Evolutionary conservation across 129 eudicot species (phyloP), one percentile per base, ranked within the genome.

Genomic region (Escallonia rubra): DNA sequence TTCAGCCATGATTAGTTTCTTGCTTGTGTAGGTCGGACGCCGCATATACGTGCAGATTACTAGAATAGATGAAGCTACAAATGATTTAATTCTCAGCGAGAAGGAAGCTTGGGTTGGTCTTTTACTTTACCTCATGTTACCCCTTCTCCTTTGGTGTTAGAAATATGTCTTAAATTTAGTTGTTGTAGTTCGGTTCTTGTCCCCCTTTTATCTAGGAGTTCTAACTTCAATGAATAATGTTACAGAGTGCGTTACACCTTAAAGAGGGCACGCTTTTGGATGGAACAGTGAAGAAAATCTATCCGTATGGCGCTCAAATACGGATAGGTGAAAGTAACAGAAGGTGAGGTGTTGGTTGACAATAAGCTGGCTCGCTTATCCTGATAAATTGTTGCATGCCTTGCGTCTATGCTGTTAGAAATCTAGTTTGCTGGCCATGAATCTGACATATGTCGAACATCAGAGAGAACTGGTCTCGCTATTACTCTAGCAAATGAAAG

Each of bases 41-140:
- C 74, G 79, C 67, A 59, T 89, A 63, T 70, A 74, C 73, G 98
- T 93, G 67, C 86, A 79, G 59, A 87, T 93, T 64, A 84, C 85
- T 56, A 78, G 95, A 75, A 82, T 86, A 84, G 80, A 87, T 62
- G 95, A 89, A 74, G 90, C 78, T 45, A 93, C 86, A 6, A 89
- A 93, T 71, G 98, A 89, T 85, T 85, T 93, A 58, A 79, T 93
- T 64, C 84, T 93, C 68, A 93, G 96, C 69, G 90, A 93, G 81
- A 87, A 83, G 84, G 91, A 80, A 73, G 98, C 98, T 61, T 93
- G 98, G 98, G 98, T 93, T 64, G 16, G 98, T 83, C 44, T 59
- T 67, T 16, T 42, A 40, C 15, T 50, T 71, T 47, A 49, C 58
- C 50, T 62, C 61, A 72, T 56, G 54, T 56, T 71, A 14, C 41